Evolutionary conservation across 2,329 filamentous ascomycete genomes (phyloP), one percentile per base, ranked within the genome.

Genomic region (Fusarium torulosum): DNA sequence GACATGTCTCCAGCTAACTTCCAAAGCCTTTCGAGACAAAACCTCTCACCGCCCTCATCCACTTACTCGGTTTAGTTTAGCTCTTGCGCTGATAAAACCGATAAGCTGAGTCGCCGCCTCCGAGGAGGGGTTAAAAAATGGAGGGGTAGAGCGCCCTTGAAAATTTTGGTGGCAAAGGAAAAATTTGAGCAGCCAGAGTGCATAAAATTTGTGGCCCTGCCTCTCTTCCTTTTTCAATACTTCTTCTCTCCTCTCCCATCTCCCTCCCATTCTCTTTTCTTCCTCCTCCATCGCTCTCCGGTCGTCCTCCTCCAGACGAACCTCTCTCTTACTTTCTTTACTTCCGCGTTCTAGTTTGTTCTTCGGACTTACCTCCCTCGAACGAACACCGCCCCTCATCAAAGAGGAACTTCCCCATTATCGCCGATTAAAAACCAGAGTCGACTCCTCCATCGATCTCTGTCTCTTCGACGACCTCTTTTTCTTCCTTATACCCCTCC

Each of bases 301-400:
- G 77, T 81, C 77, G 77, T 81, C 78, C 73, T 81, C 79, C 77
- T 80, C 75, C 76, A 76, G 81, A 78, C 81, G 81, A 77, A 79
- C 77, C 78, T 69, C 58, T 64, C 63, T 37, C 35, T 66, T 63
- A 60, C 67, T 59, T 69, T 69, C 62, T 63, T 69, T 69, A 69
- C 27, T 67, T 37, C 54, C 58, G 66, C 62, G 66, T 69, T 58
- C 63, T 70, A 53, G 71, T 73, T 75, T 78, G 77, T 78, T 75
- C 72, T 66, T 74, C 72, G 76, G 77, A 73, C 58, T 74, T 68
- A 72, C 72, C 71, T 75, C 76, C 75, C 66, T 60, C 66, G 71
- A 75, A 75, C 76, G 76, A 76, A 70, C 72, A 72, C 68, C 72
- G 72, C 72, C 68, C 74, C 72, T 72, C 65, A 65, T 53, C 54